These are phyloP conservation scores for Gautieria morchelliformis DNA, from an alignment of 768 basidiomycete species.

Conservation along the genomic window DNA sequence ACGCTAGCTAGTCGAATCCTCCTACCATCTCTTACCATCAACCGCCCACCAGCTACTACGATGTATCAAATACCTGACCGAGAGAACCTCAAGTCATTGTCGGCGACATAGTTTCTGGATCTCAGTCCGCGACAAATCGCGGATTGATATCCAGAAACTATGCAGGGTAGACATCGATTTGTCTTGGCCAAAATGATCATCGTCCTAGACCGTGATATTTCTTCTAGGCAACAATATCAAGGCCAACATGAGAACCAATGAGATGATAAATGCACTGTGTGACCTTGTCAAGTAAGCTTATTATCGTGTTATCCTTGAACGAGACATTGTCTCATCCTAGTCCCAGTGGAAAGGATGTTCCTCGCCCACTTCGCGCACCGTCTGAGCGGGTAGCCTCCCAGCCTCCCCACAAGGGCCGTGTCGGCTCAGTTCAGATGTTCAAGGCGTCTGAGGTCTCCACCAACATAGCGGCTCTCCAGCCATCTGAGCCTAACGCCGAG, in stretches of 20 bases:
- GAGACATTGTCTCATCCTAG: slow-evolving; percentile 15
- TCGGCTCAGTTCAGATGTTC: slow-evolving; percentile 22
- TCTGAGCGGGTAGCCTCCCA: too few relatives aligned
- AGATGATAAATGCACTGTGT: slow-evolving; percentile 59
- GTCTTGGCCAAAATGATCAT: neutral
- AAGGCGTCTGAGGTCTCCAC: slow-evolving; percentile 28
- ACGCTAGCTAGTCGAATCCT: neutral
- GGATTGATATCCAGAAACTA: slow-evolving; percentile 44
- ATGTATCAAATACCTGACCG: neutral
- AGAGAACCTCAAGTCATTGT: slow-evolving; percentile 52
- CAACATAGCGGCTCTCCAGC: slow-evolving; percentile 29
- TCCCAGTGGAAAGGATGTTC: slow-evolving; percentile 16
- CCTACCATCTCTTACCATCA: neutral
- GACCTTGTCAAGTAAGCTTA: slow-evolving; percentile 27
- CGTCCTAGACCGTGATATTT: neutral
- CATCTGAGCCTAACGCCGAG: neutral
- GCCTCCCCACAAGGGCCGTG: slow-evolving; percentile 12
- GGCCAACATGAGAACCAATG: too few relatives aligned
- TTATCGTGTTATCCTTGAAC: neutral
- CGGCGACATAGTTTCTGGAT: too few relatives aligned
- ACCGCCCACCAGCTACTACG: neutral
- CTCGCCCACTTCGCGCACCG: too few relatives aligned
- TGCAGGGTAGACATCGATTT: slow-evolving; percentile 43
- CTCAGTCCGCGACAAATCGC: too few relatives aligned
- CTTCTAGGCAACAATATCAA: slow-evolving; percentile 59